These are phyloP conservation scores for Acanthamoeba sp. DNA, from an alignment of 208 protist genomes.

Conservation along the genomic window DNA sequence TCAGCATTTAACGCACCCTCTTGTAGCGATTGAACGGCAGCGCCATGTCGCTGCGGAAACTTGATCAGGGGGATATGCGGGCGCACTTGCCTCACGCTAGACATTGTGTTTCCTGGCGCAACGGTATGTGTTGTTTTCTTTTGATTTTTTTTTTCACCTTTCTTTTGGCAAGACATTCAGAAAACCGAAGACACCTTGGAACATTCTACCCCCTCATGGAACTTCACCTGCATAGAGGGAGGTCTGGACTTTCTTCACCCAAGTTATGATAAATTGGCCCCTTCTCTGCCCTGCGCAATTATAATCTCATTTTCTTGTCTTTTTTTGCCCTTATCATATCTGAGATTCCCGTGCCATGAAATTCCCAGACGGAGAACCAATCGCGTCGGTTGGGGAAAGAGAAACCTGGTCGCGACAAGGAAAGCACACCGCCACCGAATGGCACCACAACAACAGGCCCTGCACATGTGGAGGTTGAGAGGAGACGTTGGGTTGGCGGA, in stretches of 20 bases:
- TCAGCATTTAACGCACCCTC: background rate
- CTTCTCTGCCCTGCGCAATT: too few species aligned
- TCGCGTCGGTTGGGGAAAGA: background rate
- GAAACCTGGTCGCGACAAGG: background rate
- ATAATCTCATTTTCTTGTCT: too few species aligned
- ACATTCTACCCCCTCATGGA: too few species aligned
- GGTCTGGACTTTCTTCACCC: too few species aligned
- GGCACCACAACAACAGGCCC: background rate
- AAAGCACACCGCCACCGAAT: background rate
- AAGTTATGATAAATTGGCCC: too few species aligned
- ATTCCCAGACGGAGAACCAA: background rate
- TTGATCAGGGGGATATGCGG: slow-evolving; percentile 34
- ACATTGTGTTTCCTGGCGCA: background rate
- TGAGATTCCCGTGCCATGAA: too few species aligned
- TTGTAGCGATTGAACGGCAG: background rate
- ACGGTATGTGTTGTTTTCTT: background rate
- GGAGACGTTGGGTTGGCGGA: background rate
- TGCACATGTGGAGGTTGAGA: background rate
- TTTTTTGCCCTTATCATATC: too few species aligned
- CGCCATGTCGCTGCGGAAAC: slow-evolving; percentile 44
- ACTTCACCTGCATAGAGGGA: too few species aligned
- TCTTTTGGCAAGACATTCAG: too few species aligned
- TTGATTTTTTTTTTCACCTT: too few species aligned
- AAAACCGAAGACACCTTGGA: too few species aligned
- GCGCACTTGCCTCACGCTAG: background rate